phyloP scores from a whole-genome alignment of 257 asterid genomes.

The Solanum arcanum region DNA sequence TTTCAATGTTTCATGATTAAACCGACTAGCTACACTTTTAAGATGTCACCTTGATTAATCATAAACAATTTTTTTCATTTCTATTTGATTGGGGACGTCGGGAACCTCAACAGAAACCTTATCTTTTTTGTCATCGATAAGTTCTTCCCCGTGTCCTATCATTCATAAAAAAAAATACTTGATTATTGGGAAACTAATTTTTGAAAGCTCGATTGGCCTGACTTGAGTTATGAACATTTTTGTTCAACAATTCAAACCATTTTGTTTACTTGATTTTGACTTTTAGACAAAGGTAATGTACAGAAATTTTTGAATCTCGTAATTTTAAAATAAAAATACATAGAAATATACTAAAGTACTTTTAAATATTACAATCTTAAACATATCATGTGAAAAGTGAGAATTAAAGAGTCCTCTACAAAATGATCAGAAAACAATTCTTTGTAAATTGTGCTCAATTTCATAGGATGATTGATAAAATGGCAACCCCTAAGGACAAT shows the following conservation, averaged over 20 bases:
- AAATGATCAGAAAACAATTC: too few relatives aligned
- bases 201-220: too few relatives aligned
- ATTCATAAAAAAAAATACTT: too few relatives aligned
- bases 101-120: background rate
- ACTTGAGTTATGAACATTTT: too few relatives aligned
- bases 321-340: too few relatives aligned
- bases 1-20: background rate
- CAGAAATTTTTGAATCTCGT: background rate
- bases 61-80: too few relatives aligned
- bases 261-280: background rate
- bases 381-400: too few relatives aligned
- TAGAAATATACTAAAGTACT: background rate
- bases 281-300: background rate
- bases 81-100: background rate
- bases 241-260: background rate
- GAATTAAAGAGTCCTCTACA: rapidly evolving
- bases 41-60: rapidly evolving
- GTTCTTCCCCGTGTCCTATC: background rate
- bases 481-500: background rate
- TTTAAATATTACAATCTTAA: background rate
- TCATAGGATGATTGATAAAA: background rate
- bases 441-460: background rate
- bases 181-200: too few relatives aligned
- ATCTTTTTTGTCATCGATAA: too few relatives aligned
- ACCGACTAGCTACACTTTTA: background rate